A percentile compares a stretch with the other conserved stretches of the same genome.
Evolutionary conservation across 73 alveolate genomes (phyloP).

Genomic region (Symbiodinium pilosum): DNA sequence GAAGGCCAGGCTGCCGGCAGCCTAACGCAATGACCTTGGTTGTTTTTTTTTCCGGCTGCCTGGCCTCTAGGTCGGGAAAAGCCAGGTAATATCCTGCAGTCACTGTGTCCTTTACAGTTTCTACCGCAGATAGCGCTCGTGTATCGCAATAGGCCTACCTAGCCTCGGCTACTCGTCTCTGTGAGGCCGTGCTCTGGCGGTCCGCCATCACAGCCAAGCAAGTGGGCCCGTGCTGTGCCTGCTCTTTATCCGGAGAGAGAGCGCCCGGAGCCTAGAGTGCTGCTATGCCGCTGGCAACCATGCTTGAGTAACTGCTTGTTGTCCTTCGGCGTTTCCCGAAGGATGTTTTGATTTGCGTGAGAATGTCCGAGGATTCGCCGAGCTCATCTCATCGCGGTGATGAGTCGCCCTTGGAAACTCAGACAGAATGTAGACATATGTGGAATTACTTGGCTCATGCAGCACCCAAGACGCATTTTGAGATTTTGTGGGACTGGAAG

Average conservation of each 20-base stretch:
- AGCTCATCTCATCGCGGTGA: conserved; percentile 32
- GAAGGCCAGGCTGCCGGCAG: conserved; percentile 54
- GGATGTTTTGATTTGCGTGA: too few relatives aligned
- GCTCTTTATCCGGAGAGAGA: conserved; percentile 16
- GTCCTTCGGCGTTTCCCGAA: too few relatives aligned
- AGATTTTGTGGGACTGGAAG: conserved; percentile 2
- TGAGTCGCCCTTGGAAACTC: conserved; percentile 46
- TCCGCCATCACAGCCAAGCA: conserved; percentile 76
- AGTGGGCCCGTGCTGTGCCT: conserved; percentile 66
- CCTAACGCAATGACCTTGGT: too few relatives aligned
- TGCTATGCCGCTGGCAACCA: too few relatives aligned
- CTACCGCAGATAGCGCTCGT: too few relatives aligned
- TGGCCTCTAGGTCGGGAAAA: too few relatives aligned
- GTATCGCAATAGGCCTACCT: too few relatives aligned
- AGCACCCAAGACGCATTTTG: background rate
- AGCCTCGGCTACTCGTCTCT: too few relatives aligned
- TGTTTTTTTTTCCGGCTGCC: too few relatives aligned
- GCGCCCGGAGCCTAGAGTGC: background rate
- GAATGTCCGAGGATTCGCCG: background rate
- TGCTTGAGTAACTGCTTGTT: too few relatives aligned
- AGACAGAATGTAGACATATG: background rate
- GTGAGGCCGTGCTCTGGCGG: conserved; percentile 48
- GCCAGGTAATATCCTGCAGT: too few relatives aligned
- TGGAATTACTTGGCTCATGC: background rate
- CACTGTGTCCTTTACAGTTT: too few relatives aligned